Evolutionary conservation across 1,139 yeast species (phyloP).

Genomic region (Hemisphaericaspora subhashii): DNA sequence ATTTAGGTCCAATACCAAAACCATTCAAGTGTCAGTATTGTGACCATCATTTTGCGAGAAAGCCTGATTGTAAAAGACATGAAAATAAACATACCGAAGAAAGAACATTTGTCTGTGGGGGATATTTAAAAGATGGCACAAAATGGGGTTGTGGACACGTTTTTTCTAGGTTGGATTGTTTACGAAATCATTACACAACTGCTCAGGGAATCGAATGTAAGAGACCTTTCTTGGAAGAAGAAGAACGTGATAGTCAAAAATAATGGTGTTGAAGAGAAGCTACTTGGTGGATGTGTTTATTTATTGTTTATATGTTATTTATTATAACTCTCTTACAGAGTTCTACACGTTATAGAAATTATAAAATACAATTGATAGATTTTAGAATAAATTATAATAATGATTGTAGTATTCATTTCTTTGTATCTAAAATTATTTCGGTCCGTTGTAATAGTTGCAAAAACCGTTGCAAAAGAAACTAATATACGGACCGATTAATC

Average conservation of each 20-base stretch:
- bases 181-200: conserved; percentile 88
- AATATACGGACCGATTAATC: background rate
- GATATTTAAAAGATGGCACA: conserved; percentile 59
- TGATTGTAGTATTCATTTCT: too few relatives aligned
- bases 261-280: too few relatives aligned
- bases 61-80: conserved; percentile 89
- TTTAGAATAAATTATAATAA: too few relatives aligned
- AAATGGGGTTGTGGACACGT: conserved; percentile 92
- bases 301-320: background rate
- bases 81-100: conserved; percentile 90
- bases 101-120: conserved; percentile 80
- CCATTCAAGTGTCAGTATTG: conserved; percentile 84
- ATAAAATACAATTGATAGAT: background rate
- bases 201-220: conserved; percentile 88
- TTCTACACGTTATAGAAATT: background rate
- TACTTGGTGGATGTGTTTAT: background rate
- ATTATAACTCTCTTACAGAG: background rate
- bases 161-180: conserved; percentile 94
- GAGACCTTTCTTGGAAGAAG: conserved; percentile 71
- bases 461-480: background rate
- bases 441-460: background rate
- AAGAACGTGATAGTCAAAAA: conserved; percentile 23
- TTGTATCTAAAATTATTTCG: too few relatives aligned
- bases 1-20: too few relatives aligned
- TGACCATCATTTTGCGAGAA: conserved; percentile 91